A percentile compares a stretch with the other conserved stretches of the same genome.
Evolutionary conservation across 345 rosid species (phyloP).

Genomic region (Excoecaria agallocha): DNA sequence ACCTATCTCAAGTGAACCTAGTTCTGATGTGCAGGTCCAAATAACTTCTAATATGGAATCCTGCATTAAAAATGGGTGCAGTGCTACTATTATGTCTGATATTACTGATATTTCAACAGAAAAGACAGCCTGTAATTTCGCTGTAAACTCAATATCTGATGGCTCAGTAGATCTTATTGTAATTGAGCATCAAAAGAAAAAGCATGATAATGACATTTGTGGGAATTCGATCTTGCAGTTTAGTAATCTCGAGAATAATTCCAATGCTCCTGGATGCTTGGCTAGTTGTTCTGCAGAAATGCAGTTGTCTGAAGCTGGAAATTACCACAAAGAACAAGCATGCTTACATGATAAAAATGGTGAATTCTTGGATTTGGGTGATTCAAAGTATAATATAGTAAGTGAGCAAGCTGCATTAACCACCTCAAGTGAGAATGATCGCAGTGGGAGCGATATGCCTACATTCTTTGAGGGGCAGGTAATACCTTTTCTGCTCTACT

Average conservation of each 20-base stretch:
- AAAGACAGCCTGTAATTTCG: slow-evolving; percentile 36
- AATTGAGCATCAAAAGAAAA: slow-evolving; percentile 30
- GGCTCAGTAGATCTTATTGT: slow-evolving; percentile 30
- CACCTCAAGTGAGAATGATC: slow-evolving; percentile 38
- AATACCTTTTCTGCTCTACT: slow-evolving; percentile 13
- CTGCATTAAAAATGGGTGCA: slow-evolving; percentile 33
- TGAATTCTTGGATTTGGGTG: slow-evolving; percentile 26
- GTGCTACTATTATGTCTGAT: slow-evolving; percentile 34
- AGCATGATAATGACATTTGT: slow-evolving; percentile 35
- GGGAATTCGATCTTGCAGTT: slow-evolving; percentile 40
- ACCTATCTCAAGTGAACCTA: slow-evolving; percentile 30
- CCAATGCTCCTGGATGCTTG: slow-evolving; percentile 29
- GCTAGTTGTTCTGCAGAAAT: slow-evolving; percentile 39
- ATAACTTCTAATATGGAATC: slow-evolving; percentile 32
- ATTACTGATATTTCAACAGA: slow-evolving; percentile 33
- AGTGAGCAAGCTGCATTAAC: slow-evolving; percentile 33
- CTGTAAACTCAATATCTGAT: slow-evolving; percentile 38
- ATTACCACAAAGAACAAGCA: slow-evolving; percentile 29
- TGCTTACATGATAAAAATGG: slow-evolving; percentile 31
- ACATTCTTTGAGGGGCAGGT: slow-evolving; percentile 59
- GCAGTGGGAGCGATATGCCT: slow-evolving; percentile 35
- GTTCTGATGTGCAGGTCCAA: slow-evolving; percentile 34
- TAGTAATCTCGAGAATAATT: slow-evolving; percentile 35
- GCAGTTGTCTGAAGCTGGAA: slow-evolving; percentile 40
- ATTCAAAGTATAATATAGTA: slow-evolving; percentile 31